A percentile compares a stretch with the other conserved stretches of the same genome.
Evolutionary conservation across 116 monocot genomes (phyloP).

Genomic region (Papilionanthe hybrid): DNA sequence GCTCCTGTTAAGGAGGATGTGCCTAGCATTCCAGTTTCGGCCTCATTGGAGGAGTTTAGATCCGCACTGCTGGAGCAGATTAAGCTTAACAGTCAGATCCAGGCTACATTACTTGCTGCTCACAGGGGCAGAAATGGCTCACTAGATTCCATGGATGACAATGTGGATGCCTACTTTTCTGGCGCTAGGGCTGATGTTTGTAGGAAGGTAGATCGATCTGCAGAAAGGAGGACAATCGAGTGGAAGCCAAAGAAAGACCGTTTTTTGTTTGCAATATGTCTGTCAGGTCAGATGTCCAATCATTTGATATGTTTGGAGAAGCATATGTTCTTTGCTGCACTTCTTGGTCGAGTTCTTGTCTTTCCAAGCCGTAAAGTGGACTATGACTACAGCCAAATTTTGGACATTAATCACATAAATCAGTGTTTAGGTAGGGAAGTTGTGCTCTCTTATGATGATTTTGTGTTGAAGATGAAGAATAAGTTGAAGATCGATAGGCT

Average conservation of each 20-base stretch:
- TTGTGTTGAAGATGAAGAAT: slow-evolving; percentile 46
- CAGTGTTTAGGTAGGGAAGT: slow-evolving; percentile 81
- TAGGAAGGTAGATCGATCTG: slow-evolving; percentile 30
- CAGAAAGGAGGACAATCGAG: slow-evolving; percentile 51
- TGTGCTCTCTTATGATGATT: slow-evolving; percentile 78
- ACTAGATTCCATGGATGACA: slow-evolving; percentile 10
- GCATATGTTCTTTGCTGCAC: slow-evolving; percentile 95
- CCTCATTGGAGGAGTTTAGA: slow-evolving; percentile 44
- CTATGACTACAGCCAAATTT: slow-evolving; percentile 70
- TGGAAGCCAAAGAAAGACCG: slow-evolving; percentile 79
- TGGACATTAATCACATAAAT: slow-evolving; percentile 79
- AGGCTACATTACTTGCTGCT: slow-evolving; percentile 56
- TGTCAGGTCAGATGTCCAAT: slow-evolving; percentile 94
- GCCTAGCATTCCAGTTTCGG: background rate
- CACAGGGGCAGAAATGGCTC: slow-evolving; percentile 35
- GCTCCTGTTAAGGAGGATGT: background rate
- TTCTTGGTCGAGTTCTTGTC: slow-evolving; percentile 60
- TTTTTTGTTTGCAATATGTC: slow-evolving; percentile 75
- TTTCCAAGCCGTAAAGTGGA: slow-evolving; percentile 79
- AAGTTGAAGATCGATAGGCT: slow-evolving; percentile 74
- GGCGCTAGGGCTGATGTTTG: slow-evolving; percentile 34
- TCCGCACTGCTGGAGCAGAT: slow-evolving; percentile 60
- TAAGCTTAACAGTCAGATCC: slow-evolving; percentile 67
- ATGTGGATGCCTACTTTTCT: slow-evolving; percentile 20
- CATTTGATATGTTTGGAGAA: slow-evolving; percentile 93